Conservation (phyloP, 352 stramenopile species). For the Globisporangium paroecandrum region DNA sequence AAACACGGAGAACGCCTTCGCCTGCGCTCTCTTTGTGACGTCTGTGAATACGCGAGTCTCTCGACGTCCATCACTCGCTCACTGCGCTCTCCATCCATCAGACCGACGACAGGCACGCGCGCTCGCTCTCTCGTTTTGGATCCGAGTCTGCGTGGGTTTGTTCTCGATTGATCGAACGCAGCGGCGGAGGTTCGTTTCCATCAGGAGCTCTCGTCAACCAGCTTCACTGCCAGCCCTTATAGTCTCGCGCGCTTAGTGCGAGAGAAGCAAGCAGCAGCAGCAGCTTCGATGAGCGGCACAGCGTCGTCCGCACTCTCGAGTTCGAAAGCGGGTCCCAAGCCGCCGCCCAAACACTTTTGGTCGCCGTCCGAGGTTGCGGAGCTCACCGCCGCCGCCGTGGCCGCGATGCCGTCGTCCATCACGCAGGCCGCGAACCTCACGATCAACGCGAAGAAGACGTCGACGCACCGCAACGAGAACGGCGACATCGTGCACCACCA, state of each 20-base stretch:
- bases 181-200: not conserved
- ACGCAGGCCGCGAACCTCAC: conserved; percentile 41
- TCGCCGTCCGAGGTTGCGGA: conserved; percentile 74
- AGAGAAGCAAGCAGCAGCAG: not conserved
- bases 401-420: conserved; percentile 60
- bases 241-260: not conserved
- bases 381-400: conserved; percentile 68
- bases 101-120: not conserved
- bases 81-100: not conserved
- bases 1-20: conserved; percentile 1
- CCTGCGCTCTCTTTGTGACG: not conserved
- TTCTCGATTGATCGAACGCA: conserved; percentile 7
- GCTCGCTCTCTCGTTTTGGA: not conserved
- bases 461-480: conserved; percentile 66
- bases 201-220: not conserved
- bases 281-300: conserved; percentile 39
- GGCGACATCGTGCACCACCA: conserved; percentile 76
- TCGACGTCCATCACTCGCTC: not conserved
- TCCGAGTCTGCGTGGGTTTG: not conserved
- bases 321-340: conserved; percentile 20
- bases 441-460: conserved; percentile 43
- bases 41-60: conserved; percentile 1
- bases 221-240: not conserved
- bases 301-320: conserved; percentile 16
- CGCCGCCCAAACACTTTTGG: conserved; percentile 60